Percentiles rank a stretch among this genome's conserved stretches.
Conservation (phyloP, 2,329 filamentous ascomycete genomes). For the Nemania serpens region DNA sequence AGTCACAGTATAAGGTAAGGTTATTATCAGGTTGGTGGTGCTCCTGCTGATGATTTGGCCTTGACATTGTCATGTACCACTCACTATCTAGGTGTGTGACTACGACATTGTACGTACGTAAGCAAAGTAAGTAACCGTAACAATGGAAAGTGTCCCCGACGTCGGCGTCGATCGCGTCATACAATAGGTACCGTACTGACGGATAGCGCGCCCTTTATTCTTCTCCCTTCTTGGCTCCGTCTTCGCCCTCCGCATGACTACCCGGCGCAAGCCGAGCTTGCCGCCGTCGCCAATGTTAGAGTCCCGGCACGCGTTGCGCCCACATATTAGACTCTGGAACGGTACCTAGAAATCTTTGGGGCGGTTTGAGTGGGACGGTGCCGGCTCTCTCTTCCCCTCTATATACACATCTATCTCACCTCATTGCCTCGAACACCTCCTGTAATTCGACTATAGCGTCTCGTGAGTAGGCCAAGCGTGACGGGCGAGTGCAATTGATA, state of each 20-base stretch:
- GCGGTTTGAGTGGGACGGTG: constrained; percentile 2
- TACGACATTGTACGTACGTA: not conserved
- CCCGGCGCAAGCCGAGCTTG: constrained; percentile 20
- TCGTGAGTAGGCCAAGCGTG: not conserved
- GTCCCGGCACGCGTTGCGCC: not conserved
- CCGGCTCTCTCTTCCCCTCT: not conserved
- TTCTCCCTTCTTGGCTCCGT: not conserved
- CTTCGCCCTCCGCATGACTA: constrained; percentile 7
- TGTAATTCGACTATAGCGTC: constrained; percentile 1
- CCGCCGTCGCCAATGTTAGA: not conserved
- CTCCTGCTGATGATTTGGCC: not conserved
- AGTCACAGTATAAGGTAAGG: not conserved
- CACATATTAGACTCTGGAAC: constrained; percentile 11
- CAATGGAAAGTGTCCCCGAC: not conserved
- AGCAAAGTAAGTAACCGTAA: not conserved
- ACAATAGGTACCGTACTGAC: not conserved
- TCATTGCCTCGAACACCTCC: not conserved
- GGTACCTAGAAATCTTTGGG: constrained; percentile 4
- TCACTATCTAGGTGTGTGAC: not conserved
- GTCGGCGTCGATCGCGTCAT: constrained; percentile 20
- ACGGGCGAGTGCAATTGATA: constrained; percentile 6
- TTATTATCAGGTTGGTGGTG: not conserved
- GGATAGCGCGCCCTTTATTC: constrained; percentile 1
- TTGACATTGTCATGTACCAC: not conserved
- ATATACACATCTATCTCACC: not conserved